Base-by-base conservation (phyloP, 2,329 filamentous ascomycete species). In the Penicillium corylophilum region DNA sequence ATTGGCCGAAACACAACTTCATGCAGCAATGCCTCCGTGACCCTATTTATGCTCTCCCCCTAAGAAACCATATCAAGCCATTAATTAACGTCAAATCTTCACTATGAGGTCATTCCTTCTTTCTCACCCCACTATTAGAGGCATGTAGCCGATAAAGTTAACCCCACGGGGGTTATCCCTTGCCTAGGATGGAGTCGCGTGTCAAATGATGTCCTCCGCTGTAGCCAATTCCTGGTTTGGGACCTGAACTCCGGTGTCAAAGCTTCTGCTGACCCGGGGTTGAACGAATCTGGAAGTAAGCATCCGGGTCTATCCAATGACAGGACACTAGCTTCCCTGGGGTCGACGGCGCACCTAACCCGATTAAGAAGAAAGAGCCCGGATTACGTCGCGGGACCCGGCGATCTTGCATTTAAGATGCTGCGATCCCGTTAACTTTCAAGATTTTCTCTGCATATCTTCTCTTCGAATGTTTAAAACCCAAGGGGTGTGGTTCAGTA, bases 11-110 rank as follows among this genome's bases (percentile, higher is more conserved):
- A 48, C 51, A 26, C 47, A 62, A 46, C 57, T 63, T 35, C 52
- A 53, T 48, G 59, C 60, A 49, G 61, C 61, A 4, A 48, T 60
- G 48, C 59, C 59, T 10, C 61, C 61, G 26, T 63, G 59, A 45
- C 18, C 4, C 5, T 38, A 38, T 2, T 38, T 38, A 13, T 38
- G 16, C 16, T 38, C n/a, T 38, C 18, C 4, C 9, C 5, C 16
- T 20, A 38, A 38, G 35, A 13, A 38, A 38, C 16, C 10, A 38
- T 20, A 38, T 9, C 16, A 20, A 20, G 16, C 10, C 35, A 22
- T 18, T 13, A 22, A 38, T 38, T 20, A 9, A 38, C 12, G 9
- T 38, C 18, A 20, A 38, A 13, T n/a, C 15, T 16, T 16, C 5
- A 35, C 31, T 9, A 35, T 35, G 31, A 35, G 31, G 31, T 35